Conservation (phyloP, 345 rosid genomes). For the Heritiera fomes region DNA sequence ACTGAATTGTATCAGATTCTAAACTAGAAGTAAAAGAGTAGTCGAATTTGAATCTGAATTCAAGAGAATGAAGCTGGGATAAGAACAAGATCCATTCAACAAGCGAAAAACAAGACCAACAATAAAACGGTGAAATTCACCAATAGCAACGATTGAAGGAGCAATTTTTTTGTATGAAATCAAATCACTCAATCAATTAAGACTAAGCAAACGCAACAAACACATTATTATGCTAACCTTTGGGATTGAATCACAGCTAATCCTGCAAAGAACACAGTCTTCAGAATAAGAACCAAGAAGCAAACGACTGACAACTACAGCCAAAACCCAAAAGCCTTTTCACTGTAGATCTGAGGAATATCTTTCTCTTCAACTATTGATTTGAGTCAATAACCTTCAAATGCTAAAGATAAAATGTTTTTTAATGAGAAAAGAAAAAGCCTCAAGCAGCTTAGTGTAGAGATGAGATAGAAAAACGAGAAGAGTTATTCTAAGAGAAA, state of each 20-base stretch:
- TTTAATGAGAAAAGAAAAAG: conserved; percentile 21
- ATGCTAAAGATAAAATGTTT: conserved; percentile 29
- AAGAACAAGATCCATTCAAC: neutral
- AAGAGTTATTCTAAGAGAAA: conserved; percentile 17
- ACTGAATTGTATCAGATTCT: neutral
- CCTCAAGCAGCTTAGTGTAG: conserved; percentile 2
- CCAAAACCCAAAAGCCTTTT: conserved; percentile 18
- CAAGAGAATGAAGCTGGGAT: neutral
- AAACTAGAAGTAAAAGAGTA: neutral
- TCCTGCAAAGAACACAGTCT: conserved; percentile 8
- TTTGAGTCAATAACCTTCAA: conserved; percentile 44
- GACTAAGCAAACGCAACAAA: neutral
- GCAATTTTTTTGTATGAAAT: neutral
- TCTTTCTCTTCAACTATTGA: conserved; percentile 30
- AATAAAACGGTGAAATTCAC: neutral
- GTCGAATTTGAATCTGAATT: neutral
- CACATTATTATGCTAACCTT: conserved; percentile 2
- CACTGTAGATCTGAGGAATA: conserved; percentile 56
- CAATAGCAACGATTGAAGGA: neutral
- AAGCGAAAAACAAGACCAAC: conserved; percentile 2
- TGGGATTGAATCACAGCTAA: neutral
- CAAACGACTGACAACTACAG: neutral
- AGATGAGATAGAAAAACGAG: neutral
- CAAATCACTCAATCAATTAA: neutral
- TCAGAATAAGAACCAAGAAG: neutral